Evolutionary conservation across 306 rosid species (phyloP).

Genomic region (Arachis hypogaea): DNA sequence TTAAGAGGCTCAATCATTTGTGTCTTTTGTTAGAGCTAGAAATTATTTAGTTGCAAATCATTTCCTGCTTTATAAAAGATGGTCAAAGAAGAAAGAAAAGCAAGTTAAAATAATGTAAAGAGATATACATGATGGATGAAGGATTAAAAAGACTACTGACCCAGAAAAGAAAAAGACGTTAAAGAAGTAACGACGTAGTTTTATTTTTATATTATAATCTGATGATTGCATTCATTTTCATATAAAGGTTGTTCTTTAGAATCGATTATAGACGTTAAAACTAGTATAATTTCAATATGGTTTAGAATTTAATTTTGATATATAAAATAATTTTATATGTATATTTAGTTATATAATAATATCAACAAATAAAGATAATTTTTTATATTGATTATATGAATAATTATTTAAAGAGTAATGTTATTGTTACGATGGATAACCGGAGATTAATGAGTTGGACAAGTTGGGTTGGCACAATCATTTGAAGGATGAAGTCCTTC

Average conservation of each 20-base stretch:
- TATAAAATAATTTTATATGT: no score
- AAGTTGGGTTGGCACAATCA: no score
- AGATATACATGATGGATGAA: not conserved
- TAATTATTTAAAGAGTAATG: no score
- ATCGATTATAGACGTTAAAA: not conserved
- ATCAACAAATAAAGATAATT: no score
- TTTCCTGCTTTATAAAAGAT: conserved; percentile 43
- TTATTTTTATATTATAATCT: not conserved
- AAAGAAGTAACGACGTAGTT: conserved; percentile 5
- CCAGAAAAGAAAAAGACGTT: no score
- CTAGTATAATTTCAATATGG: not conserved
- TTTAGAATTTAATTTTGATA: not conserved
- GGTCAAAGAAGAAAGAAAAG: conserved; percentile 46
- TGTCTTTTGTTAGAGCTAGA: conserved; percentile 10
- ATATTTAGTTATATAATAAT: no score
- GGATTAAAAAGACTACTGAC: no score
- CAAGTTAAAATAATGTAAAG: conserved; percentile 38
- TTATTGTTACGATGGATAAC: no score
- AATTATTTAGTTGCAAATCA: conserved; percentile 14
- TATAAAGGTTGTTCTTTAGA: not conserved
- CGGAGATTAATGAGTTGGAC: no score
- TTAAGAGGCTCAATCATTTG: conserved; percentile 31
- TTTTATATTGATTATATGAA: no score
- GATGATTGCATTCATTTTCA: conserved; percentile 22
- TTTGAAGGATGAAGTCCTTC: no score